Conservation (phyloP, 1,284 basidiomycete genomes). For the Ustilago sp. region DNA sequence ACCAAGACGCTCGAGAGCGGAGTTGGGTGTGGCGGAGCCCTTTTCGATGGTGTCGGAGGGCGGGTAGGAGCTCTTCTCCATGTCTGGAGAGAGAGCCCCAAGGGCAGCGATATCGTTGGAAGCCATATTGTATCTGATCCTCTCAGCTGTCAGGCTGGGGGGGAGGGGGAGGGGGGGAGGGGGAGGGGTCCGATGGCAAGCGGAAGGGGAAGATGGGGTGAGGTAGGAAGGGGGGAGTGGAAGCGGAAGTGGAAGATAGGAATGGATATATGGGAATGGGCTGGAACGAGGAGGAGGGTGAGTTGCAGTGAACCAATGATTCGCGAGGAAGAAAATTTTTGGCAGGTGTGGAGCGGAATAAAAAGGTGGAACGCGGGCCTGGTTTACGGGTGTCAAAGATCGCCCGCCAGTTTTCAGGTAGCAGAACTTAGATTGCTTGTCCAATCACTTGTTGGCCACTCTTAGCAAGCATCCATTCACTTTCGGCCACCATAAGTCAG, state of each 20-base stretch:
- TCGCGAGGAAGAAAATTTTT: slow-evolving; percentile 15
- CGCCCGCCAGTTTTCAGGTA: neutral
- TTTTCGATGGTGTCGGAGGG: slow-evolving; percentile 30
- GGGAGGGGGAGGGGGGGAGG: neutral
- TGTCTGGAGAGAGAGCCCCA: slow-evolving; percentile 20
- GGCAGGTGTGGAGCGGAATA: slow-evolving; percentile 3
- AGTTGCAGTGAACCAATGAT: slow-evolving; percentile 12
- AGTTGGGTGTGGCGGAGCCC: slow-evolving; percentile 13
- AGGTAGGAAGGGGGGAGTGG: neutral
- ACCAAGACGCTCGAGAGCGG: slow-evolving; percentile 36
- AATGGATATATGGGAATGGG: slow-evolving; percentile 23
- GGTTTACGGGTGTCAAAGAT: slow-evolving; percentile 4
- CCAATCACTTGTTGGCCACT: neutral
- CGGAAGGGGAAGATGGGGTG: neutral
- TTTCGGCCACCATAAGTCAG: neutral
- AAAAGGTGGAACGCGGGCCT: neutral
- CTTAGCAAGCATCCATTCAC: neutral
- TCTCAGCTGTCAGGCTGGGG: neutral
- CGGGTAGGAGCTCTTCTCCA: slow-evolving; percentile 35
- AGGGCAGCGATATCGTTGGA: slow-evolving; percentile 18
- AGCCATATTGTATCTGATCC: slow-evolving; percentile 23
- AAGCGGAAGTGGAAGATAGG: neutral
- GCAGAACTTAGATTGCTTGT: neutral
- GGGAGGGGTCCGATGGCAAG: neutral
- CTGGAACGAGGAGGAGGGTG: slow-evolving; percentile 1